phyloP scores from a whole-genome alignment of 306 rosid species.

The Fragaria iinumae region DNA sequence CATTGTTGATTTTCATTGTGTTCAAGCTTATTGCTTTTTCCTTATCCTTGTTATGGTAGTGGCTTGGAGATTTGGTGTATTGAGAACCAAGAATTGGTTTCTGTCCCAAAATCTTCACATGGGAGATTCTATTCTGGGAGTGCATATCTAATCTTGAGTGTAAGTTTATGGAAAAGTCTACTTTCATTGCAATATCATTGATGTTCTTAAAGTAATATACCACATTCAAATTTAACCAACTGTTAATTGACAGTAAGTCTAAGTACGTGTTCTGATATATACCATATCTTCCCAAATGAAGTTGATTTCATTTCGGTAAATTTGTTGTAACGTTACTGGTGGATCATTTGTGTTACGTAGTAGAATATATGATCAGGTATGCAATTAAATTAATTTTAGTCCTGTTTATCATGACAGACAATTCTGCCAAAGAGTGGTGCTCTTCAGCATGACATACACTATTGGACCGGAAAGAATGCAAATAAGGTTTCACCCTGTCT shows the following conservation, averaged over 20 bases:
- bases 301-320: constrained; percentile 13
- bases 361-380: constrained; percentile 11
- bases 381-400: constrained; percentile 25
- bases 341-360: constrained; percentile 14
- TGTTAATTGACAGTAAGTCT: not conserved
- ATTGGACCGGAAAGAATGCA: constrained; percentile 77
- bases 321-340: constrained; percentile 20
- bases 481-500: constrained; percentile 45
- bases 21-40: constrained; percentile 36
- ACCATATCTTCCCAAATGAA: not conserved
- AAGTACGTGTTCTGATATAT: not conserved
- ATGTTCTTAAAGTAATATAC: not conserved
- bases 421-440: constrained; percentile 55
- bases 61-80: constrained; percentile 95
- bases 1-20: not conserved
- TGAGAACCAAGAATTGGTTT: constrained; percentile 64
- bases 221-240: constrained; percentile 4
- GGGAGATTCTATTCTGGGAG: constrained; percentile 83
- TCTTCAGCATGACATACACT: constrained; percentile 80
- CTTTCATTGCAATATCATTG: constrained; percentile 25
- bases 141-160: constrained; percentile 77
- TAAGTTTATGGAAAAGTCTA: constrained; percentile 37
- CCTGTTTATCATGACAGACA: constrained; percentile 60
- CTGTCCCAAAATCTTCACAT: constrained; percentile 58
- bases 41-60: constrained; percentile 53